Evolutionary conservation across 1,139 yeast genomes (phyloP).

Genomic region (Debaryomyces nepalensis): DNA sequence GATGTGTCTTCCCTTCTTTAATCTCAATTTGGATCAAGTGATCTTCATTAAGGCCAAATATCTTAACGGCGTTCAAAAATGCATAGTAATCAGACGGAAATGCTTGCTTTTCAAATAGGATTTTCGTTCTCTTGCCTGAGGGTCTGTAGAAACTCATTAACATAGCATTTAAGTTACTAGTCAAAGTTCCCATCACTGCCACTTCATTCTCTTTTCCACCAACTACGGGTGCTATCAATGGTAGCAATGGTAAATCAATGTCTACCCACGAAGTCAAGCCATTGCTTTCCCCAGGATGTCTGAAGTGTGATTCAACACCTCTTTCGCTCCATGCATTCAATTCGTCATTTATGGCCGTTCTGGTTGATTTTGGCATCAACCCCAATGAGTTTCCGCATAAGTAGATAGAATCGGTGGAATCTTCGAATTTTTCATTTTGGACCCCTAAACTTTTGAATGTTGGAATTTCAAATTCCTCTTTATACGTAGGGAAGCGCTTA

Average conservation of each 20-base stretch:
- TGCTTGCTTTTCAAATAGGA: slow-evolving; percentile 82
- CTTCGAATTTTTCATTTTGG: slow-evolving; percentile 20
- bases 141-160: slow-evolving; percentile 80
- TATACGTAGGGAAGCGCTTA: slow-evolving; percentile 37
- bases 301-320: slow-evolving; percentile 86
- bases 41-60: slow-evolving; percentile 62
- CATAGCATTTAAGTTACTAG: slow-evolving; percentile 78
- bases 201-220: slow-evolving; percentile 79
- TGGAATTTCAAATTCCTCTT: slow-evolving; percentile 59
- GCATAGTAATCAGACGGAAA: slow-evolving; percentile 95
- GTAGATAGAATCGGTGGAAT: slow-evolving; percentile 50
- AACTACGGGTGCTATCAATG: slow-evolving; percentile 70
- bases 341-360: slow-evolving; percentile 63
- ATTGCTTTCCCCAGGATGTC: slow-evolving; percentile 53
- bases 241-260: slow-evolving; percentile 75
- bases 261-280: slow-evolving; percentile 74
- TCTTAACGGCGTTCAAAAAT: slow-evolving; percentile 68
- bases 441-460: slow-evolving; percentile 60
- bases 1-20: slow-evolving; percentile 54
- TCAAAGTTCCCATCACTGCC: slow-evolving; percentile 85
- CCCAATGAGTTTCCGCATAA: slow-evolving; percentile 94
- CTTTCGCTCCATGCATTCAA: slow-evolving; percentile 79
- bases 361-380: slow-evolving; percentile 73
- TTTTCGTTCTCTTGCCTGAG: slow-evolving; percentile 58
- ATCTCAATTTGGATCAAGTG: slow-evolving; percentile 70